Evolutionary conservation across 2,329 filamentous ascomycete genomes (phyloP).

Genomic region (Stachybotrys chlorohalonatus): DNA sequence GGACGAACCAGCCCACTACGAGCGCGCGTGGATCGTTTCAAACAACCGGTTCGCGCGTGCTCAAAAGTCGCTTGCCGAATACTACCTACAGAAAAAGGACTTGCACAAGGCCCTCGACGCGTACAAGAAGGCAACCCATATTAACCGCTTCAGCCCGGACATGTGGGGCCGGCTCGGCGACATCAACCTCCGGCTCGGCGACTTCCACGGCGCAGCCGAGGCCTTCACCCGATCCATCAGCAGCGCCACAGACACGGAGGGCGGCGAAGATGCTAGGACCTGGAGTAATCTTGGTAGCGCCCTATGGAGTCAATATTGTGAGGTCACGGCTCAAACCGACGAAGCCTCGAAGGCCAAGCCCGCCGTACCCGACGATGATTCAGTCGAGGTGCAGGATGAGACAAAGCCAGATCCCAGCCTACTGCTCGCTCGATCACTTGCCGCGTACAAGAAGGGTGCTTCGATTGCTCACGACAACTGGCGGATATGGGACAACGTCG

Average conservation of each 20-base stretch:
- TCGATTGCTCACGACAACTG: constrained; percentile 76
- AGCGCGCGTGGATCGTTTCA: constrained; percentile 82
- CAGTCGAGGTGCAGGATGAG: constrained; percentile 15
- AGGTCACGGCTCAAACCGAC: constrained; percentile 30
- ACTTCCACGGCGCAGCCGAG: constrained; percentile 71
- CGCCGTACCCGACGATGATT: constrained; percentile 3
- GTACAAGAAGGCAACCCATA: constrained; percentile 66
- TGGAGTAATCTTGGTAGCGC: constrained; percentile 93
- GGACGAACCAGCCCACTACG: constrained; percentile 63
- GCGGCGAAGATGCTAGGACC: constrained; percentile 81
- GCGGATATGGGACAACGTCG: constrained; percentile 94
- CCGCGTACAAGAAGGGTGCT: constrained; percentile 81
- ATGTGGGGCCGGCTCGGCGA: constrained; percentile 91
- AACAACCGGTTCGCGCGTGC: constrained; percentile 73
- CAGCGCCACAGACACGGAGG: constrained; percentile 46
- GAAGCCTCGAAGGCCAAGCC: constrained; percentile 9
- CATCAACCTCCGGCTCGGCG: constrained; percentile 67
- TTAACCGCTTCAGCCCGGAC: constrained; percentile 72
- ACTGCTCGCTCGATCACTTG: constrained; percentile 65
- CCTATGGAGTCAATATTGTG: constrained; percentile 59
- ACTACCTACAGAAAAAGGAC: constrained; percentile 60
- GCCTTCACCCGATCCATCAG: constrained; percentile 78
- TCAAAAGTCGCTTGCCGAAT: constrained; percentile 76
- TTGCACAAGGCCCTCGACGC: constrained; percentile 63
- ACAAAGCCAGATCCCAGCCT: constrained; percentile 41